These are phyloP conservation scores for Rosa lucieae DNA, from an alignment of 306 rosid species.

Conservation along the genomic window DNA sequence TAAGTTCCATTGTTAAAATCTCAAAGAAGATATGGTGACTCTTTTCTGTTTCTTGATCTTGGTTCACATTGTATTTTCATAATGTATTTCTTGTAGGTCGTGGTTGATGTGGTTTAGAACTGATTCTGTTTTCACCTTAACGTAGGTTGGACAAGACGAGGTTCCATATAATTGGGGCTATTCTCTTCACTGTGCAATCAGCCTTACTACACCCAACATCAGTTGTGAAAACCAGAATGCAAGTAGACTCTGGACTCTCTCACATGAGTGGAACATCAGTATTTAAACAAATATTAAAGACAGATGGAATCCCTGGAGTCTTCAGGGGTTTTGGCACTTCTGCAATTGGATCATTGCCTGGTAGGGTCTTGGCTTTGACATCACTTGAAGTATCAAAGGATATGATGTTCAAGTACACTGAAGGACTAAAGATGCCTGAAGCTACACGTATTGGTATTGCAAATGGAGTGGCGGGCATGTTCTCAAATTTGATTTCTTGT, in stretches of 20 bases:
- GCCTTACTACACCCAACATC: slow-evolving; percentile 74
- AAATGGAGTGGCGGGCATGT: slow-evolving; percentile 75
- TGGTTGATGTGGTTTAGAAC: neutral
- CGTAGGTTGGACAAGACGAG: slow-evolving; percentile 77
- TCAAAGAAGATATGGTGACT: neutral
- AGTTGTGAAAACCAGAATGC: slow-evolving; percentile 88
- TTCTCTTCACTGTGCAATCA: slow-evolving; percentile 71
- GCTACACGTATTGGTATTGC: slow-evolving; percentile 72
- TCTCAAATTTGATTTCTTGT: slow-evolving; percentile 70
- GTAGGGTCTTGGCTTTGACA: slow-evolving; percentile 71
- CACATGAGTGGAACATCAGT: slow-evolving; percentile 52
- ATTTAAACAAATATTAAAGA: slow-evolving; percentile 51
- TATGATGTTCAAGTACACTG: slow-evolving; percentile 54
- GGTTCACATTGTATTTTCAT: neutral
- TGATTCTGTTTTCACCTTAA: neutral
- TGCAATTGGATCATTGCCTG: slow-evolving; percentile 81
- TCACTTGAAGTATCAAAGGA: slow-evolving; percentile 81
- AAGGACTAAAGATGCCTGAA: slow-evolving; percentile 45
- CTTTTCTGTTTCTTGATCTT: neutral
- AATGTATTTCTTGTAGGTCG: neutral
- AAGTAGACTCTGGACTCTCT: slow-evolving; percentile 57
- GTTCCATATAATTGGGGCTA: slow-evolving; percentile 75
- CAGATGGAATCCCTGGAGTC: slow-evolving; percentile 68
- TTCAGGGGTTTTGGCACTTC: slow-evolving; percentile 86
- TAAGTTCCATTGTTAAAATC: neutral